Evolutionary conservation across 75 land plant species (phyloP), one percentile per base, ranked within the genome.

Genomic region (Selaginella moellendorffii): DNA sequence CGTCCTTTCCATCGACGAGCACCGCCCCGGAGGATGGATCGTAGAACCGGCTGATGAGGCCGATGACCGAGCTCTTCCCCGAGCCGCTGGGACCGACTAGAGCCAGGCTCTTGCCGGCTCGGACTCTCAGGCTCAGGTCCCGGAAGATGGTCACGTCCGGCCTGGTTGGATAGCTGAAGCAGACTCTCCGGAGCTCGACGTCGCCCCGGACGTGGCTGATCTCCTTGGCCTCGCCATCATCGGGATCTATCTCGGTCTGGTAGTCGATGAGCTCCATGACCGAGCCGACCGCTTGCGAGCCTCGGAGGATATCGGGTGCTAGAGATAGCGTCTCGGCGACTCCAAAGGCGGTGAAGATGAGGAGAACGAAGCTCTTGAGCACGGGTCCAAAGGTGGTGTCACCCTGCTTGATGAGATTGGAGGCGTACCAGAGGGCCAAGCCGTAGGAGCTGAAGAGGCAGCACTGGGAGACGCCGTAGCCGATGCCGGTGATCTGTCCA

Each of bases 361-460:
- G n/a, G 17, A 56, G n/a, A 56, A 56, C 19, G 24, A 56, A 56
- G 24, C 59, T 56, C 59, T 56, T 56, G 9, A 56, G 19, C 24
- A 56, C 24, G 19, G 59, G 59, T 8, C 59, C 24, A 25, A 56
- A 56, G 5, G 59, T 21, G 5, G 24, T 24, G 25, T 24, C 9
- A 9, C 59, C 59, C 24, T 8, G 5, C 24, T 24, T 56, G n/a
- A 56, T 24, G 2, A 56, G 21, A 8, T 56, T 24, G 5, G 59
- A 56, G 5, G 59, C 59, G n/a, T 56, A 56, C 59, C 59, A 56
- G 2, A 56, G 21, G 5, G 24, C 59, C 2, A 56, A 19, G 9
- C 59, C 59, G 24, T 56, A 56, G 5, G 59, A 56, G n/a, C 59
- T 56, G 59, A 8, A 56, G 5, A 56, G 21, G n/a, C 21, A 56